Base-by-base conservation (phyloP, 2,329 filamentous ascomycete genomes). In the Epichloe sp. region DNA sequence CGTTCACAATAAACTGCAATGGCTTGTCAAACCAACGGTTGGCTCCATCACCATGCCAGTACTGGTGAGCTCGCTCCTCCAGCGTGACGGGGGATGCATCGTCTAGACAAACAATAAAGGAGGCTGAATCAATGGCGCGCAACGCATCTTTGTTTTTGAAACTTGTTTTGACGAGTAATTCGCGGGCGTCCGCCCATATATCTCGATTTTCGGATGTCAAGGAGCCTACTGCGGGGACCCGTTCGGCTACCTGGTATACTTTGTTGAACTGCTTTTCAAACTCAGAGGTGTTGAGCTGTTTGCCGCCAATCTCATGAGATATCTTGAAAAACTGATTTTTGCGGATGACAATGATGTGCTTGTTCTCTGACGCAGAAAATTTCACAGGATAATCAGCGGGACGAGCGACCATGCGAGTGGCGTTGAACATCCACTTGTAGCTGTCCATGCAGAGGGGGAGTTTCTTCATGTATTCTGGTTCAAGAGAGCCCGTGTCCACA, bases 11-110 rank as follows among this genome's bases (percentile, higher is more conserved):
- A 73, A 98, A 97, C 71, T 98, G 91, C 50, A 95, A 74, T 5
- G 93, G 93, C 77, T 98, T 98, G 77, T 98, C 93, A 64, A 83
- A 97, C 90, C 90, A 98, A 58, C 93, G 82, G 76, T 98, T 98
- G 59, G 80, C 76, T 52, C 93, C 93, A 63, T 98, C 91, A 50
- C 93, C 93, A 71, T 97, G 91, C 94, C 93, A 98, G 79, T 96
- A 98, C 68, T 89, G 85, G 69, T 86, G 88, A 1, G 91, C 87
- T 54, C 94, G 89, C 76, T 97, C 93, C 73, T 96, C 90, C 15
- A 96, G 80, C 1, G 93, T 98, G 26, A 97, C 83, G 2, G 93
- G 93, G 3, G 83, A 76, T 21, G 90, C 88, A 62, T 96, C 89
- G 64, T 98, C 93, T 5, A 98, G 79, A 69, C 91, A 97, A 61